A percentile compares a stretch with the other conserved stretches of the same genome.
phyloP scores from a whole-genome alignment of 768 basidiomycete species.

The Termitomyces sp. region DNA sequence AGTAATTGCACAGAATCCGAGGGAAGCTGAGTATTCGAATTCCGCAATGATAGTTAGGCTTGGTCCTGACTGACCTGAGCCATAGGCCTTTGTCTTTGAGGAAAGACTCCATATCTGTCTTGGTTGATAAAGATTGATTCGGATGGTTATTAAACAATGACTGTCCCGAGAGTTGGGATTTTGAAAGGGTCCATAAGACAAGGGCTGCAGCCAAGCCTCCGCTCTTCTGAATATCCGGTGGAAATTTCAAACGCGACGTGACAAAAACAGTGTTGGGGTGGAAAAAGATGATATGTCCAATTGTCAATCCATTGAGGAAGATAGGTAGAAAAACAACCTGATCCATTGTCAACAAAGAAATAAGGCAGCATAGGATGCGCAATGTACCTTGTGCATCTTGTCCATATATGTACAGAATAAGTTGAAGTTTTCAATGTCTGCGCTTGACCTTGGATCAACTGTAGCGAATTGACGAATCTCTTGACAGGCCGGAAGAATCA shows the following conservation, averaged over 20 bases:
- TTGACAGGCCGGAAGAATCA: constrained; percentile 44
- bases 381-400: constrained; percentile 37
- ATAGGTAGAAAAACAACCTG: constrained; percentile 48
- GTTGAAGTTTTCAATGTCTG: constrained; percentile 33
- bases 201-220: constrained; percentile 35
- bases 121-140: constrained; percentile 2
- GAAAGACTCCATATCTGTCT: constrained; percentile 12
- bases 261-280: constrained; percentile 29
- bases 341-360: background rate
- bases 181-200: constrained; percentile 35
- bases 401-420: constrained; percentile 41
- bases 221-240: constrained; percentile 23
- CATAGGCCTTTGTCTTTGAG: constrained; percentile 12
- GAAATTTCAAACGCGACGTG: constrained; percentile 34
- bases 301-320: constrained; percentile 35
- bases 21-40: constrained; percentile 45
- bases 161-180: constrained; percentile 17
- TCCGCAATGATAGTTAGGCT: constrained; percentile 30
- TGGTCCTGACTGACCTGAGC: constrained; percentile 16
- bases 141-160: constrained; percentile 12
- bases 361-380: background rate
- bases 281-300: constrained; percentile 52
- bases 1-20: constrained; percentile 34
- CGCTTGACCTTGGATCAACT: constrained; percentile 32
- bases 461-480: constrained; percentile 48